phyloP scores from a whole-genome alignment of 805 yeast genomes.

The Nakazawaea ambrosiae region DNA sequence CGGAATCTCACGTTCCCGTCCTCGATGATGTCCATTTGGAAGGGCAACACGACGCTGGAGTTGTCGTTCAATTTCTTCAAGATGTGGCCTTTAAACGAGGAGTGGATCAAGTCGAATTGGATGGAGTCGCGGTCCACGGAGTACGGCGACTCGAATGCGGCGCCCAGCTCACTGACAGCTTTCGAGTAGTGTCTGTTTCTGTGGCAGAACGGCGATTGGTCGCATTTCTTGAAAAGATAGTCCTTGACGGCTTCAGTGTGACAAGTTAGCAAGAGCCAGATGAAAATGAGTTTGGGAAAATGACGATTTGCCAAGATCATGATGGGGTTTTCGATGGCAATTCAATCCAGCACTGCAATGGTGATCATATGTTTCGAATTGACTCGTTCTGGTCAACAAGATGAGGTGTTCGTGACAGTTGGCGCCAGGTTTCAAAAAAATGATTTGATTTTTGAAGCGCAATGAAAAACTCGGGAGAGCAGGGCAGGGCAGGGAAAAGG shows the following conservation, averaged over 20 bases:
- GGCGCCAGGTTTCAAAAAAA: too few species aligned
- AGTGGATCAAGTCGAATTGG: constrained; percentile 18
- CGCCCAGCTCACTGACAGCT: constrained; percentile 21
- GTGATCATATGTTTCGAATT: too few species aligned
- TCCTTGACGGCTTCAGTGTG: constrained; percentile 42
- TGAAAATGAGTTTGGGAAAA: not conserved
- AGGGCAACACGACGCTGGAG: constrained; percentile 40
- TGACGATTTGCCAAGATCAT: too few species aligned
- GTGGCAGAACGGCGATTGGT: constrained; percentile 74
- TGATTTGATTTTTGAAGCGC: too few species aligned
- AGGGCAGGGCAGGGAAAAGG: too few species aligned
- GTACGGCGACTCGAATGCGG: constrained; percentile 29
- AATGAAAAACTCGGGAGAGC: too few species aligned
- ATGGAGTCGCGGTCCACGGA: constrained; percentile 31
- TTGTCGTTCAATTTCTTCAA: constrained; percentile 37
- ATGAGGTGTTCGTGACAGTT: too few species aligned
- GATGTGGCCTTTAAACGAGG: constrained; percentile 38
- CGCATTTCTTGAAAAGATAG: constrained; percentile 70
- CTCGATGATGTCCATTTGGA: constrained; percentile 48
- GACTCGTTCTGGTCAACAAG: too few species aligned
- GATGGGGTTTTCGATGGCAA: too few species aligned
- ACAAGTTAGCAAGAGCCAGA: not conserved
- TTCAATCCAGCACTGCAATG: too few species aligned
- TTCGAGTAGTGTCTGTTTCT: constrained; percentile 68
- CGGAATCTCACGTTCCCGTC: constrained; percentile 55